Conservation (phyloP, 441 rosid species). For the Populus hybrid region DNA sequence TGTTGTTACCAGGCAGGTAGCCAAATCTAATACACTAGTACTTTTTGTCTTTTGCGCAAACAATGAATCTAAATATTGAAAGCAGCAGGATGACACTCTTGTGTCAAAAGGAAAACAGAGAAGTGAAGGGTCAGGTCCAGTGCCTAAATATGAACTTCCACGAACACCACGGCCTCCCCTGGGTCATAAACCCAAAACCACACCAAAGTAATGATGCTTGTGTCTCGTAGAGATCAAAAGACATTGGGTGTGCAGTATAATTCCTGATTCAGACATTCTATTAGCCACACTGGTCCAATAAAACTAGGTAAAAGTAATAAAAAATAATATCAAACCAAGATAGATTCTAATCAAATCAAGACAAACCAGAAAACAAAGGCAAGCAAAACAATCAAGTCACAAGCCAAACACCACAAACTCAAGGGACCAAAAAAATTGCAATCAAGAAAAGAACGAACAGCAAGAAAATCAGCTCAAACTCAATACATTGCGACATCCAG, state of each 20-base stretch:
- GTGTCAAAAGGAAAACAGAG: not conserved
- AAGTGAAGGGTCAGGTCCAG: constrained; percentile 56
- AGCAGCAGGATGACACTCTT: not conserved
- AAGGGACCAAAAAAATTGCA: not conserved
- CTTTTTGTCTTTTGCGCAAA: not conserved
- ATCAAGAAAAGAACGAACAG: not conserved
- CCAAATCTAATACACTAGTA: not conserved
- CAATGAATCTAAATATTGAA: not conserved
- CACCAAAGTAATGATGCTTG: constrained; percentile 41
- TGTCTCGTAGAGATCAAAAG: constrained; percentile 53
- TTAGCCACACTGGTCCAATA: constrained; percentile 23
- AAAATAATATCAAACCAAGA: not conserved
- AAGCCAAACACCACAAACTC: no score
- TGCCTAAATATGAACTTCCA: constrained; percentile 55
- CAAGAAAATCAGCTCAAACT: not conserved
- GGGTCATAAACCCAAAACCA: constrained; percentile 60
- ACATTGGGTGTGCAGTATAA: constrained; percentile 57
- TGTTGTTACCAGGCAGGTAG: not conserved
- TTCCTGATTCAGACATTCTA: constrained; percentile 44
- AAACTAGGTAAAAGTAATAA: not conserved
- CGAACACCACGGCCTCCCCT: constrained; percentile 64
- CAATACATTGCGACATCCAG: no score
- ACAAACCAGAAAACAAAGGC: not conserved
- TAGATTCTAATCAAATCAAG: not conserved
- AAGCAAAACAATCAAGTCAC: no score